A percentile compares a stretch with the other conserved stretches of the same genome.
phyloP scores from a whole-genome alignment of 2,329 filamentous ascomycete species.

The Septoria petroselini region DNA sequence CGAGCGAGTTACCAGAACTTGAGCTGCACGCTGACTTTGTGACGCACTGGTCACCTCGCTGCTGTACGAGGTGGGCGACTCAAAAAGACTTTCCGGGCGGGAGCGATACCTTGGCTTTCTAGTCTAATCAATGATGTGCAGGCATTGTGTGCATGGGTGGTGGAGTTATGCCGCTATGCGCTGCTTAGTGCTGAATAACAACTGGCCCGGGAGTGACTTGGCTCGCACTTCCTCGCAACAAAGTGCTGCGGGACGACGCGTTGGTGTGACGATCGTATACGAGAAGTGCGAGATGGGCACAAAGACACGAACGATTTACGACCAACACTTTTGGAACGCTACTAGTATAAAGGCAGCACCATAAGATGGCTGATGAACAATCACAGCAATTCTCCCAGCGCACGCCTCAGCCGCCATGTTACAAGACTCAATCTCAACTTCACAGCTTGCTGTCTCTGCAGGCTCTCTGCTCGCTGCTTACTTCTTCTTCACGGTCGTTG shows the following conservation, averaged over 20 bases:
- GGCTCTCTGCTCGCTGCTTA: constrained; percentile 15
- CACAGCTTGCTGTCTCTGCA: constrained; percentile 15
- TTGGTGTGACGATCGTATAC: constrained; percentile 12
- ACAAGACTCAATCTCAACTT: constrained; percentile 8
- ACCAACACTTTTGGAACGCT: neutral
- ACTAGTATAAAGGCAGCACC: constrained; percentile 7
- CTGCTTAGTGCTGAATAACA: neutral
- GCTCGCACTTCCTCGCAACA: no score
- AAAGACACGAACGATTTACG: neutral
- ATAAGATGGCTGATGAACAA: neutral
- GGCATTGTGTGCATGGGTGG: neutral
- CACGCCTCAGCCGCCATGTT: constrained; percentile 9
- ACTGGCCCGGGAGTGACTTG: no score
- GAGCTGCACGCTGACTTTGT: no score
- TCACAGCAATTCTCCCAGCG: neutral
- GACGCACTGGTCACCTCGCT: no score
- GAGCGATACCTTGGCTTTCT: neutral
- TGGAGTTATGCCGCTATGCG: neutral
- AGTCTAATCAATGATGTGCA: neutral
- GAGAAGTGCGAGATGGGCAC: constrained; percentile 14
- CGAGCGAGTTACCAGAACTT: no score
- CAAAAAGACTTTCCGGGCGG: no score
- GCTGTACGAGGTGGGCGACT: no score
- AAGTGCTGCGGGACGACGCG: neutral
- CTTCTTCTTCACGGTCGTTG: constrained; percentile 12